phyloP scores from a whole-genome alignment of 2,329 filamentous ascomycete species.

The Neobulgaria alba region DNA sequence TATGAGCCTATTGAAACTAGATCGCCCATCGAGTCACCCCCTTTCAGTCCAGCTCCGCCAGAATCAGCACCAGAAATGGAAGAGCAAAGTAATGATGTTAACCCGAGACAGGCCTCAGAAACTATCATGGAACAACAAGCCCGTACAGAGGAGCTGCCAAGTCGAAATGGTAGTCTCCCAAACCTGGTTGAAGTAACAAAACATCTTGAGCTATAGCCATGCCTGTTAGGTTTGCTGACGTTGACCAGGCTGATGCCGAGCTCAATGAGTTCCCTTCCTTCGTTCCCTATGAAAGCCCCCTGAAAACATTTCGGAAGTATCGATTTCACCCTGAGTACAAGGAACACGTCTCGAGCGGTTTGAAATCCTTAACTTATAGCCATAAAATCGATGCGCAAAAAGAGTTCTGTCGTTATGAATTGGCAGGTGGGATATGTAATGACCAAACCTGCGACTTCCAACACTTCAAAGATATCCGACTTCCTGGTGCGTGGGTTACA shows the following conservation, averaged over 20 bases:
- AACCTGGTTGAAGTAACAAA: conserved; percentile 22
- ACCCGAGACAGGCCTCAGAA: conserved; percentile 20
- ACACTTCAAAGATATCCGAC: conserved; percentile 67
- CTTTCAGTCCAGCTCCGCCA: conserved; percentile 35
- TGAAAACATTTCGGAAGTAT: conserved; percentile 77
- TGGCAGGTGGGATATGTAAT: conserved; percentile 61
- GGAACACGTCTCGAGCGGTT: conserved; percentile 62
- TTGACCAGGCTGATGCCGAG: conserved; percentile 10
- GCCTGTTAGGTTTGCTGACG: conserved; percentile 17
- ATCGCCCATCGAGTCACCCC: conserved; percentile 28
- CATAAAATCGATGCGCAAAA: conserved; percentile 74
- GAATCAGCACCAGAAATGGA: conserved; percentile 23
- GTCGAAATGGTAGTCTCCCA: conserved; percentile 10
- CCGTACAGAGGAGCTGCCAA: conserved; percentile 8
- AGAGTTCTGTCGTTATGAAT: conserved; percentile 68
- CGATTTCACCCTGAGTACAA: conserved; percentile 78
- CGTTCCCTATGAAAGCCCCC: conserved; percentile 71
- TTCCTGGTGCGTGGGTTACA: conserved; percentile 60
- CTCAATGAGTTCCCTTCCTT: conserved; percentile 15
- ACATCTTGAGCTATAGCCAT: conserved; percentile 9
- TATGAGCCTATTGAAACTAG: conserved; percentile 16
- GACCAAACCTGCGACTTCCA: conserved; percentile 66
- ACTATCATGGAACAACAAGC: conserved; percentile 12
- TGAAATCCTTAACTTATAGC: conserved; percentile 87
- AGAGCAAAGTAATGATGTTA: conserved; percentile 6